phyloP scores from a whole-genome alignment of 148 eudicot species.

The Vaccinium corymbosum region DNA sequence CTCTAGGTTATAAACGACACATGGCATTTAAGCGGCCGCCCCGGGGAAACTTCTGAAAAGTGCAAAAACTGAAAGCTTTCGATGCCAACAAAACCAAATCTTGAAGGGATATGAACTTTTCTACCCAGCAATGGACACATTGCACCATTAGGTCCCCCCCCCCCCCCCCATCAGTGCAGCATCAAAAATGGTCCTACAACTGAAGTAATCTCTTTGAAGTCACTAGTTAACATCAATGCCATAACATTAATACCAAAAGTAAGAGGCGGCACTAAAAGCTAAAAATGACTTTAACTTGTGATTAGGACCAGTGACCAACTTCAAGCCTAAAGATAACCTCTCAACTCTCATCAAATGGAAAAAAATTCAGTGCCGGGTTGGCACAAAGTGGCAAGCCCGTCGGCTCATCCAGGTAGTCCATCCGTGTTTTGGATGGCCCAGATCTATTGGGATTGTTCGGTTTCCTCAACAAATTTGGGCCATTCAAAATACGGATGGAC shows the following conservation, averaged over 20 bases:
- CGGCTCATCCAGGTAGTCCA: too few relatives aligned
- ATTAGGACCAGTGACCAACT: slow-evolving; percentile 13
- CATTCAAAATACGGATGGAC: too few relatives aligned
- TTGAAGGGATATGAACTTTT: neutral
- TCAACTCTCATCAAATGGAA: neutral
- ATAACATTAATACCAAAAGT: slow-evolving; percentile 16
- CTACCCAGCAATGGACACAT: slow-evolving; percentile 7
- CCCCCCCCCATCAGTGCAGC: neutral
- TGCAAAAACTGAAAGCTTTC: slow-evolving; percentile 17
- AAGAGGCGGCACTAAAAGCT: slow-evolving; percentile 23
- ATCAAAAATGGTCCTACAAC: neutral
- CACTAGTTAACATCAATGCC: neutral
- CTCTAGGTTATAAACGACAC: slow-evolving; percentile 8
- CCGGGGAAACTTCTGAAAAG: slow-evolving; percentile 1
- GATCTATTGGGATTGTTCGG: too few relatives aligned
- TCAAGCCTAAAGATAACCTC: slow-evolving; percentile 5
- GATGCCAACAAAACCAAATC: slow-evolving; percentile 18
- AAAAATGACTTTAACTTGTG: slow-evolving; percentile 13
- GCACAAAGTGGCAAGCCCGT: too few relatives aligned
- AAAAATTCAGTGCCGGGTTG: too few relatives aligned
- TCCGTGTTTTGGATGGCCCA: too few relatives aligned
- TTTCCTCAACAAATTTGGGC: too few relatives aligned
- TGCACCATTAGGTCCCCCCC: slow-evolving; percentile 5
- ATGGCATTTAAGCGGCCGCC: slow-evolving; percentile 2
- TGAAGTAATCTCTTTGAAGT: neutral